These are phyloP conservation scores for Candida tallmaniae DNA, from an alignment of 805 yeast genomes.

Conservation along the genomic window DNA sequence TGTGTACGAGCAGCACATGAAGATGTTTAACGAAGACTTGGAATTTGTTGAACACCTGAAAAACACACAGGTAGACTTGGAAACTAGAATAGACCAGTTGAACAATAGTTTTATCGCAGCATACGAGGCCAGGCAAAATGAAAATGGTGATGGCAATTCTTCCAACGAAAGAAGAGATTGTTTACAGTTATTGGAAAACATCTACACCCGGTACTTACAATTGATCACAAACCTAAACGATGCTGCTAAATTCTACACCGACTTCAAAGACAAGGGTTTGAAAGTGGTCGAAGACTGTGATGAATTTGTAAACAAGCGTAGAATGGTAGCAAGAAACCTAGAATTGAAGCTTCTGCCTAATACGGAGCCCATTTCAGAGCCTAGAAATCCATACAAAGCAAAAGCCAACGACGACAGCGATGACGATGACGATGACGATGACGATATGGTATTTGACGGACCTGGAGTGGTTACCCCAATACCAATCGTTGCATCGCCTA, in stretches of 20 bases:
- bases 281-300: constrained; percentile 46
- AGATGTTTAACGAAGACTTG: constrained; percentile 48
- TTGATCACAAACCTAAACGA: constrained; percentile 57
- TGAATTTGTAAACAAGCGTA: constrained; percentile 45
- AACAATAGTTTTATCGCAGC: constrained; percentile 25
- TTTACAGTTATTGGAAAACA: constrained; percentile 48
- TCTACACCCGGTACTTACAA: constrained; percentile 49
- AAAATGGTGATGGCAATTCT: constrained; percentile 17
- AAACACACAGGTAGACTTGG: constrained; percentile 28
- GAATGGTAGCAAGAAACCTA: constrained; percentile 50
- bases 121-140: constrained; percentile 11
- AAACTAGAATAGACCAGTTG: constrained; percentile 31
- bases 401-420: background rate
- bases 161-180: constrained; percentile 40
- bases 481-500: constrained; percentile 10
- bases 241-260: constrained; percentile 68
- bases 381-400: background rate
- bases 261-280: constrained; percentile 46
- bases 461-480: constrained; percentile 10
- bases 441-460: background rate
- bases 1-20: constrained; percentile 39
- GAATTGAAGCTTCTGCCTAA: constrained; percentile 23
- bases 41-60: constrained; percentile 38
- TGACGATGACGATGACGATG: constrained; percentile 1
- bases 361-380: constrained; percentile 6